Evolutionary conservation across 2,329 filamentous ascomycete genomes (phyloP), one percentile per base, ranked within the genome.

Genomic region (Epichloe glyceriae): DNA sequence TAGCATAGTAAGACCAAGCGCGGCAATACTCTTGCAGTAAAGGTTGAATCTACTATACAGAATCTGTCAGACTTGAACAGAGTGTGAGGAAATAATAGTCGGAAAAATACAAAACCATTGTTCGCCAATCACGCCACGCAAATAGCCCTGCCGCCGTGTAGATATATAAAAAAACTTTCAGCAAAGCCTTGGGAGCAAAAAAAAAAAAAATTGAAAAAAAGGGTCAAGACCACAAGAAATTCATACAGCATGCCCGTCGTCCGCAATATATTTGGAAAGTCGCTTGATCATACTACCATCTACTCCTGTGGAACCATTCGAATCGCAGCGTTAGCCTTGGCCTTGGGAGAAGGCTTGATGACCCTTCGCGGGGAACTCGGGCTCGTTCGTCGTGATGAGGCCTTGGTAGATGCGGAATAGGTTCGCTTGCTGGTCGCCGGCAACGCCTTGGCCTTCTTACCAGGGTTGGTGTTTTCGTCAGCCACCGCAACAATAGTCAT

Each of bases 401-500:
- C 22, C 22, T 34, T 39, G 14, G 30, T 46, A 4, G 52, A 46
- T 11, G 33, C 38, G 5, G 40, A 44, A 6, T 26, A 7, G 8
- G 19, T 45, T 17, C 34, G 39, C 42, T 37, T 39, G 20, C 20
- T 33, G n/a, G 5, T 8, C 3, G 26, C 49, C 15, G 49, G 41
- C 3, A 40, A 49, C 15, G 8, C 34, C 35, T 51, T 51, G 40
- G 35, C 35, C 33, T 50, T 52, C 12, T 38, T 38, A 11, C 37
- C 49, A 14, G 43, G n/a, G 8, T 48, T 49, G 41, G 17, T 43
- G 19, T 47, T 46, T 33, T 53, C 47, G 30, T 54, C 51, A 2
- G 40, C 39, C 42, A 47, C 40, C 41, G 56, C 52, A 5, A 57
- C 54, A 49, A 56, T 57, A 26, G 56, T 54, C 20, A 53, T 54